These are phyloP conservation scores for Rubia occidens DNA, from an alignment of 305 asterid species.

Conservation along the genomic window DNA sequence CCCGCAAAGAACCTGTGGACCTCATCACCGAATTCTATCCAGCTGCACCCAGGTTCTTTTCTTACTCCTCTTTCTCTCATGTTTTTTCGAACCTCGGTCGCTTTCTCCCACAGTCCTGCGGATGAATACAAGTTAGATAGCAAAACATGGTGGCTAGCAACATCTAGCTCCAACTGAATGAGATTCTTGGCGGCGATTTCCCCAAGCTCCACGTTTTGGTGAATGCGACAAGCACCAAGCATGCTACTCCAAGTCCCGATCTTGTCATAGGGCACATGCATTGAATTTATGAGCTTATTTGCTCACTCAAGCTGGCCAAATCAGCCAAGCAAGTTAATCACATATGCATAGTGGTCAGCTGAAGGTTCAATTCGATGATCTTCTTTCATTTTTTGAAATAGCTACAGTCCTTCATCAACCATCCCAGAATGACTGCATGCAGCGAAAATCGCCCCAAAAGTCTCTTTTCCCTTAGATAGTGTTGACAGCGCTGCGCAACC, in stretches of 20 bases:
- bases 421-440: constrained; percentile 77
- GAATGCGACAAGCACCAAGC: constrained; percentile 62
- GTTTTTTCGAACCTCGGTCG: constrained; percentile 40
- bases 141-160: constrained; percentile 65
- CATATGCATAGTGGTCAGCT: constrained; percentile 68
- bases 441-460: constrained; percentile 58
- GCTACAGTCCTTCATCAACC: constrained; percentile 53
- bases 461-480: constrained; percentile 63
- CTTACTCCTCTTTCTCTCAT: constrained; percentile 57
- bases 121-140: constrained; percentile 70
- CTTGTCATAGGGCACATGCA: constrained; percentile 44
- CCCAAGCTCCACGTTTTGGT: constrained; percentile 57
- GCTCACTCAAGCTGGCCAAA: constrained; percentile 70
- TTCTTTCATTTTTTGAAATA: constrained; percentile 49
- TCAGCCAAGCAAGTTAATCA: constrained; percentile 73
- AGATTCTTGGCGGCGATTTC: constrained; percentile 59
- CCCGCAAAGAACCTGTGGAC: constrained; percentile 75
- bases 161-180: constrained; percentile 50
- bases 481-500: constrained; percentile 67
- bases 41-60: constrained; percentile 83
- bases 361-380: constrained; percentile 41
- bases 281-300: constrained; percentile 32
- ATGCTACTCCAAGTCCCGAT: constrained; percentile 72
- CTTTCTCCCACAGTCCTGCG: constrained; percentile 62
- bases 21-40: constrained; percentile 56